Base-by-base conservation (phyloP, 2,329 filamentous ascomycete species). In the Daldinia sp. region DNA sequence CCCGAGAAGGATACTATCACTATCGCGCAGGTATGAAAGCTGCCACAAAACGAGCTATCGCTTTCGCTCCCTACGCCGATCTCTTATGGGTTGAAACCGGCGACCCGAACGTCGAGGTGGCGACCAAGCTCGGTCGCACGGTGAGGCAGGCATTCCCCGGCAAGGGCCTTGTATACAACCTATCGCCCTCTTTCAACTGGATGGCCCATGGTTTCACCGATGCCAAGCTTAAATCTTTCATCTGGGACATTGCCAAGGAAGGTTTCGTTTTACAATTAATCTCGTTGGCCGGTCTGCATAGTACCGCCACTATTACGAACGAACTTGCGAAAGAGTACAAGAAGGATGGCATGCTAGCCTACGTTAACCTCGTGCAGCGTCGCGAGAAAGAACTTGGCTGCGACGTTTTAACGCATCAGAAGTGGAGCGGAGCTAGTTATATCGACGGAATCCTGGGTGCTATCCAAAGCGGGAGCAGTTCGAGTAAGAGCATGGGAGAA, bases 171-270 rank as follows among this genome's bases (percentile, higher is more conserved):
- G 95, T 98, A 0, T 99, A 99, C 84, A 99, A 99, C 82, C 87
- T 99, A 1, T 94, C 91, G 4, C 96, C 96, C 0, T 97, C 93
- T 7, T 99, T 99, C 87, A 98, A 99, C 85, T 99, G 96, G 96
- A 96, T 97, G 89, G 90, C 90, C 10, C 94, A 98, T 78, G 96
- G 95, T 33, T 99, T 98, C 82, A 91, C 88, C 2, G 89, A 94
- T 71, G 90, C 89, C 68, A 91, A 91, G 5, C 86, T 99, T 62
- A 93, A 92, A 82, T 93, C 89, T 5, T 99, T 99, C 80, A 92
- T 99, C 75, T 98, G 95, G 95, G 95, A 98, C 79, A 89, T 99
- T 72, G 96, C 94, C 7, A 89, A 90, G 78, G 92, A 98, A 75
- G 95, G 95, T 67, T 95, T 90, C 78, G 89, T 89, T 9, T 81